These are phyloP conservation scores for Cucurbita argyrosperma DNA, from an alignment of 306 rosid species.

Conservation along the genomic window DNA sequence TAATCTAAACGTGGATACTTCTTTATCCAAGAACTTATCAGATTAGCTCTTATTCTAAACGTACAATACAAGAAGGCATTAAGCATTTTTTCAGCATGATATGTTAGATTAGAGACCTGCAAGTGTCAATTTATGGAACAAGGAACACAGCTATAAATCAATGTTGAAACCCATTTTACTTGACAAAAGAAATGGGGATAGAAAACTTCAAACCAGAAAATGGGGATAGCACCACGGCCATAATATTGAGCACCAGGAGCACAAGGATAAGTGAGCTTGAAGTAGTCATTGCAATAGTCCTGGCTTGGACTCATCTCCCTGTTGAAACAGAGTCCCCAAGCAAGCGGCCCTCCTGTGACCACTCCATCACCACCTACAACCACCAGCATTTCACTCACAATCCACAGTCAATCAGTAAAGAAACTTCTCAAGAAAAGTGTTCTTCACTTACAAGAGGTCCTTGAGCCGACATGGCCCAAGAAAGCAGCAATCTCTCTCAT, in stretches of 20 bases:
- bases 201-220: constrained; percentile 54
- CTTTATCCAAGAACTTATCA: background rate
- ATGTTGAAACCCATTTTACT: background rate
- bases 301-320: constrained; percentile 94
- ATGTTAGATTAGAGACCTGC: background rate
- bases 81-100: background rate
- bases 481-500: constrained; percentile 89
- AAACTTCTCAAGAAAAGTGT: background rate
- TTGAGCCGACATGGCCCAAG: constrained; percentile 72
- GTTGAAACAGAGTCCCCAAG: constrained; percentile 94
- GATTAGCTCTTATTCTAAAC: background rate
- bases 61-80: background rate
- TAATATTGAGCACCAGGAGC: constrained; percentile 75
- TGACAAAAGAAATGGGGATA: background rate
- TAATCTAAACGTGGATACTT: background rate
- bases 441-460: constrained; percentile 60
- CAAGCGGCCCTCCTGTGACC: constrained; percentile 89
- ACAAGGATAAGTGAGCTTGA: constrained; percentile 75
- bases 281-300: constrained; percentile 68
- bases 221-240: constrained; percentile 96
- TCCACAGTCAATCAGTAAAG: background rate
- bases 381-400: constrained; percentile 9
- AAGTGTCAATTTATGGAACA: background rate
- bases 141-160: background rate
- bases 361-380: constrained; percentile 93